Evolutionary conservation across 176 grass and related monocot genomes (phyloP).

Genomic region (Carex scoparia): DNA sequence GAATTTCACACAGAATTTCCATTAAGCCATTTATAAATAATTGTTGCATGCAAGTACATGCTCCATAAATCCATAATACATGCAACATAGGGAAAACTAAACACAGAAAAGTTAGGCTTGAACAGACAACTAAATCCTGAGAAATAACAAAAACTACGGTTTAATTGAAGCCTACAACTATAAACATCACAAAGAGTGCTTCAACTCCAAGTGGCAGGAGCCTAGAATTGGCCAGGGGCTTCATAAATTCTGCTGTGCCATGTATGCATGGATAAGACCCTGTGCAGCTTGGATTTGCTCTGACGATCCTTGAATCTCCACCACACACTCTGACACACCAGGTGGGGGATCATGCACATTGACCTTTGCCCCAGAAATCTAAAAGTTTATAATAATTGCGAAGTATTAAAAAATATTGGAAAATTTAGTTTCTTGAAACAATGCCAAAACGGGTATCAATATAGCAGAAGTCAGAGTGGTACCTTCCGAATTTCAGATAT

Average conservation of each 20-base stretch:
- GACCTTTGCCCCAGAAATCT: conserved; percentile 64
- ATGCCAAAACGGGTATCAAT: too few species aligned
- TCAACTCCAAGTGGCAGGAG: conserved; percentile 39
- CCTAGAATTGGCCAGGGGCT: conserved; percentile 28
- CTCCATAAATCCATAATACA: too few species aligned
- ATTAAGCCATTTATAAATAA: too few species aligned
- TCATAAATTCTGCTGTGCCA: conserved; percentile 34
- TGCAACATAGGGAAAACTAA: too few species aligned
- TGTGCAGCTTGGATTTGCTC: conserved; percentile 60
- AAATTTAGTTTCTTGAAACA: not conserved
- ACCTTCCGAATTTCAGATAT: conserved; percentile 76
- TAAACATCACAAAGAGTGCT: not conserved
- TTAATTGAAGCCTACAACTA: too few species aligned
- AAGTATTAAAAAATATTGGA: not conserved
- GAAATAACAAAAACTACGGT: too few species aligned
- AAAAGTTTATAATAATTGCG: conserved; percentile 1
- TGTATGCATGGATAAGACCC: conserved; percentile 52
- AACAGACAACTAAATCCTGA: too few species aligned
- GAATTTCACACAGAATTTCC: too few species aligned
- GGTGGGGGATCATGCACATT: conserved; percentile 39
- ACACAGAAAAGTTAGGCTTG: too few species aligned
- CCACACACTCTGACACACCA: conserved; percentile 38
- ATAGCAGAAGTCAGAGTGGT: conserved; percentile 17
- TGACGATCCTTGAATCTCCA: conserved; percentile 65
- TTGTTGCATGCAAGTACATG: too few species aligned